A percentile compares a stretch with the other conserved stretches of the same genome.
Conservation (phyloP, 78 protist genomes). For the Isochrysis galbana region DNA sequence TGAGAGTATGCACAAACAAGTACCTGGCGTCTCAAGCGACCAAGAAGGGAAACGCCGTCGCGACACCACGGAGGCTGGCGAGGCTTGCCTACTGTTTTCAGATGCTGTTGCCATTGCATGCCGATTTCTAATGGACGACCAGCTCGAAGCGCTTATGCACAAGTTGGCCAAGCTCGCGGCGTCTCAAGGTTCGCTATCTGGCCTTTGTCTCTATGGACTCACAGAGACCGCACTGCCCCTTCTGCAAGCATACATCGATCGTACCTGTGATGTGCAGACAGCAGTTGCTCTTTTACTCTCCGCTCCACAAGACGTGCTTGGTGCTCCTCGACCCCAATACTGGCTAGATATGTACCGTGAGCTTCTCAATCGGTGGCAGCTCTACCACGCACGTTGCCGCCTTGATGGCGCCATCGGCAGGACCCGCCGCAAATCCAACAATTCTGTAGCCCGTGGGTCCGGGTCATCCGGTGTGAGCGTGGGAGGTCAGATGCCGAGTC, state of each 20-base stretch:
- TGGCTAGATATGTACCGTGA: conserved; percentile 68
- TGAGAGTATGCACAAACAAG: too few relatives aligned
- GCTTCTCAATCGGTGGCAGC: conserved; percentile 77
- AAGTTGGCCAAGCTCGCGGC: too few relatives aligned
- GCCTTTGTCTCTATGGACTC: neutral
- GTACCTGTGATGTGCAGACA: conserved; percentile 82
- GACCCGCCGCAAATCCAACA: too few relatives aligned
- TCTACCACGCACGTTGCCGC: conserved; percentile 77
- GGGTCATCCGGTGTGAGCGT: neutral
- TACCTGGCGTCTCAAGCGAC: too few relatives aligned
- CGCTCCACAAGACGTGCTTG: neutral
- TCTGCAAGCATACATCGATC: conserved; percentile 61
- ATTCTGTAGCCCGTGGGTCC: too few relatives aligned
- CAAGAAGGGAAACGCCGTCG: too few relatives aligned
- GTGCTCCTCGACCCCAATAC: too few relatives aligned
- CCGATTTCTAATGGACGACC: conserved; percentile 46
- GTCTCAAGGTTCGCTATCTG: neutral
- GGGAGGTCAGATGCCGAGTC: neutral
- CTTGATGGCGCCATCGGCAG: conserved; percentile 56
- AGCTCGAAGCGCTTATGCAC: too few relatives aligned
- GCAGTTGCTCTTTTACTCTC: conserved; percentile 23
- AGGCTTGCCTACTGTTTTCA: conserved; percentile 33
- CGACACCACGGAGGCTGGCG: too few relatives aligned
- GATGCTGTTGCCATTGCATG: conserved; percentile 70
- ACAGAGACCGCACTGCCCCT: neutral